A percentile compares a stretch with the other conserved stretches of the same genome.
phyloP scores from a whole-genome alignment of 2,329 filamentous ascomycete genomes.

The Hymenoscyphus infarciens region DNA sequence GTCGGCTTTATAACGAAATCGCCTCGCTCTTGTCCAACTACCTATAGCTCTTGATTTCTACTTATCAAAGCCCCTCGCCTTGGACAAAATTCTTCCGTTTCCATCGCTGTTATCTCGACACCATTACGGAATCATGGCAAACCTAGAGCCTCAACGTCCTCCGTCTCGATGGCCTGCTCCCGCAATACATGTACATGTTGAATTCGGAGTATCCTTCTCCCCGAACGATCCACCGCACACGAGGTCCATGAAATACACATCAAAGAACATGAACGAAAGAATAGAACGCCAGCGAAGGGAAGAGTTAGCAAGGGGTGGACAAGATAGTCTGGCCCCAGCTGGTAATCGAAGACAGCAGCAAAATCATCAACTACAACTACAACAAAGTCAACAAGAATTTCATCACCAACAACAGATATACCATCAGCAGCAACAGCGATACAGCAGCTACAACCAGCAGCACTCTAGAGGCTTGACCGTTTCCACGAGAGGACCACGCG shows the following conservation, averaged over 20 bases:
- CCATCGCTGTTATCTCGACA: not conserved
- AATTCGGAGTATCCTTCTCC: constrained; percentile 31
- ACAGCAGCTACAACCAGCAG: constrained; percentile 14
- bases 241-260: constrained; percentile 28
- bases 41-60: not conserved
- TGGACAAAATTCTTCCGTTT: not conserved
- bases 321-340: constrained; percentile 10
- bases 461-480: not conserved
- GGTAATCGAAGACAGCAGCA: constrained; percentile 7
- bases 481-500: constrained; percentile 11
- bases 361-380: constrained; percentile 4
- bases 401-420: constrained; percentile 5
- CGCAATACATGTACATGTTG: constrained; percentile 31
- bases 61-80: not conserved
- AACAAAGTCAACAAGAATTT: constrained; percentile 2
- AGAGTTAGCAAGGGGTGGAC: constrained; percentile 7
- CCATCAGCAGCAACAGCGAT: constrained; percentile 1
- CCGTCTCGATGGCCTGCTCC: constrained; percentile 26
- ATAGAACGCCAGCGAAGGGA: constrained; percentile 23
- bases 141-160: constrained; percentile 19
- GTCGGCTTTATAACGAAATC: not conserved
- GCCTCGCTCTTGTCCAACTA: not conserved
- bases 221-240: constrained; percentile 24
- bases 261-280: constrained; percentile 29
- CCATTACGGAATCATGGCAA: constrained; percentile 15